Percentiles rank a stretch among this genome's conserved stretches.
Conservation (phyloP, 768 basidiomycete genomes). For the Thelephora aurantiotincta region DNA sequence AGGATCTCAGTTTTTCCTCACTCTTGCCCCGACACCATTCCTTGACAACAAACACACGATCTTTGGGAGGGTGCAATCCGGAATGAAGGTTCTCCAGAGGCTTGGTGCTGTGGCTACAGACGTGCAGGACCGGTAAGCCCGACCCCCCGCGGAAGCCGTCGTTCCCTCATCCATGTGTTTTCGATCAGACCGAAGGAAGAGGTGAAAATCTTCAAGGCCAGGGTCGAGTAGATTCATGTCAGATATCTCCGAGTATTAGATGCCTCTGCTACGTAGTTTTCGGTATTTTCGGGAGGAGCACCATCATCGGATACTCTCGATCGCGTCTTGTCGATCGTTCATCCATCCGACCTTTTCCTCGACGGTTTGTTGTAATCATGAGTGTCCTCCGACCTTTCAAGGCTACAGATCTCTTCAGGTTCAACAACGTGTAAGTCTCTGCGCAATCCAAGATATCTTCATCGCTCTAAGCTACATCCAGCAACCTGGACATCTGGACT, state of each 20-base stretch:
- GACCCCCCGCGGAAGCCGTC: neutral
- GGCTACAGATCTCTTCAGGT: slow-evolving; percentile 82
- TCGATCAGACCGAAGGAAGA: slow-evolving; percentile 48
- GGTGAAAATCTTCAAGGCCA: slow-evolving; percentile 80
- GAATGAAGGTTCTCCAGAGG: slow-evolving; percentile 87
- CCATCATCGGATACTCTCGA: neutral
- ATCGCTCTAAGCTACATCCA: slow-evolving; percentile 17
- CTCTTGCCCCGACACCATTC: slow-evolving; percentile 70
- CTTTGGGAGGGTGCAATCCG: slow-evolving; percentile 80
- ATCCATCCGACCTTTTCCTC: too few species aligned
- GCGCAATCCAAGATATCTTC: neutral
- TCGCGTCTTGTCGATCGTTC: too few species aligned
- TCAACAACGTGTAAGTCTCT: slow-evolving; percentile 70
- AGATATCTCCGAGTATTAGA: neutral
- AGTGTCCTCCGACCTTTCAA: slow-evolving; percentile 77
- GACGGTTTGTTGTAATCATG: slow-evolving; percentile 31
- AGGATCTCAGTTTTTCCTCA: slow-evolving; percentile 95
- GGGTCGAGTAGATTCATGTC: slow-evolving; percentile 15
- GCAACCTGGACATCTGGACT: slow-evolving; percentile 94
- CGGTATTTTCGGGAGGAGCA: neutral
- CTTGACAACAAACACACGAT: slow-evolving; percentile 80
- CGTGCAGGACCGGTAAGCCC: slow-evolving; percentile 65
- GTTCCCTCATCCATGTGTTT: neutral
- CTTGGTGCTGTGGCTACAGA: slow-evolving; percentile 87
- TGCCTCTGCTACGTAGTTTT: neutral